Base-by-base conservation (phyloP, 2,329 filamentous ascomycete genomes). In the Orbilia blumenaviensis region DNA sequence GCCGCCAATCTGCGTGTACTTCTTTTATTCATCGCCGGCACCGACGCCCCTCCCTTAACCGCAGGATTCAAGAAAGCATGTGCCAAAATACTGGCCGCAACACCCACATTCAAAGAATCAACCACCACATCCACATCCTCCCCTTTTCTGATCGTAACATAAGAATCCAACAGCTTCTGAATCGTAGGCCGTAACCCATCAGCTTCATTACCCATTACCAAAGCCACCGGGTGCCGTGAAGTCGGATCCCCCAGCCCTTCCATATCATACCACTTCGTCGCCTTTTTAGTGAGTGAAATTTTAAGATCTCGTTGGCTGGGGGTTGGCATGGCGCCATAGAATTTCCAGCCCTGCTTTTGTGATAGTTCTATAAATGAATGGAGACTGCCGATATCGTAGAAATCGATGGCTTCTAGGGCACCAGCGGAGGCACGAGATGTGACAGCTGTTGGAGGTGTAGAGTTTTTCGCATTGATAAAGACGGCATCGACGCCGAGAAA, bases 31-130 rank as follows among this genome's bases (percentile, higher is more conserved):
- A 8, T 48, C 32, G 54, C 54, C 34, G 32, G 32, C 60, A 54
- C 66, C 6, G 66, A 52, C 21, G 0, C 1, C 8, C n/a, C 12
- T 9, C 38, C 48, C 38, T 64, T 64, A 3, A 29, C 48, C 56
- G 56, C 21, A 1, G 81, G 80, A 60, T 84, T 86, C 80, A 92
- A 81, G 80, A 95, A 92, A 0, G 90, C 85, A 78, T 90, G 87
- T 77, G 90, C 90, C 60, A 98, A 84, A 56, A 98, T 84, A 0
- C 89, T 93, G 5, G 92, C 89, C 0, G 95, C 94, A 18, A 96
- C 94, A 81, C 92, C 93, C 41, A 98, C 95, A 81, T 99, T 98
- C 82, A 99, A 84, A 82, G 93, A 97, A 83, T 98, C 94, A 1
- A 99, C 89, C 81, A 79, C 89, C 82, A 80, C 87, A 81, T 80